Base-by-base conservation (phyloP, 2,329 filamentous ascomycete species). In the Microdochium nivale region DNA sequence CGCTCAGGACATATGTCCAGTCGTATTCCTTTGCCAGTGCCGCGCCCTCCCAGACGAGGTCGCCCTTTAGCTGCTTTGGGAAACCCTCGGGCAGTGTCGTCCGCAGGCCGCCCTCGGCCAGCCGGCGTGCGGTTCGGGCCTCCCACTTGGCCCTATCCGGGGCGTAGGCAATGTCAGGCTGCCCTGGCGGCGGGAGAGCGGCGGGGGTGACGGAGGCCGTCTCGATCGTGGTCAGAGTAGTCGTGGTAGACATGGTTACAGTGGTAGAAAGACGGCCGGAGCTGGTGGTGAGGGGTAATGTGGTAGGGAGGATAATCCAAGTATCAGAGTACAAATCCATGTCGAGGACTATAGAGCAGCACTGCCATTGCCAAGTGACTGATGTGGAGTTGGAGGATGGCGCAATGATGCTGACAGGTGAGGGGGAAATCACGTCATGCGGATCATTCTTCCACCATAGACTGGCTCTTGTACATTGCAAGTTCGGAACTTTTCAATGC, bases 81-180 rank as follows among this genome's bases (percentile, higher is more conserved):
- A 81, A 83, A 0, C 76, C 76, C 8, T 61, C 56, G 0, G 79
- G 80, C 0, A 83, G 58, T 0, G 64, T 62, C 3, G 61, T 69
- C 2, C 64, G 60, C 0, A 76, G 59, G 0, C 61, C 59, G 10
- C 74, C 75, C 0, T 63, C 69, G 43, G 71, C 65, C 3, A 71
- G 63, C 2, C 77, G 70, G 3, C 68, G 66, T 49, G 74, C 64
- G n/a, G 68, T 68, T 3, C 80, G 73, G 1, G 72, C 72, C 25
- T 75, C 66, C 56, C 78, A 84, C 56, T 77, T 81, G 30, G 73
- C 68, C 44, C 69, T 67, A 54, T 82, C 69, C 0, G 81, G 80
- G 1, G 72, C 67, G 60, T 84, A 84, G 1, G 65, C 65, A 52
- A 84, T 84, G 56, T 84, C 80, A 0, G 81, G 80, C 57, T 82